Conservation (phyloP, 83 land plant species). For the Thuja plicata region DNA sequence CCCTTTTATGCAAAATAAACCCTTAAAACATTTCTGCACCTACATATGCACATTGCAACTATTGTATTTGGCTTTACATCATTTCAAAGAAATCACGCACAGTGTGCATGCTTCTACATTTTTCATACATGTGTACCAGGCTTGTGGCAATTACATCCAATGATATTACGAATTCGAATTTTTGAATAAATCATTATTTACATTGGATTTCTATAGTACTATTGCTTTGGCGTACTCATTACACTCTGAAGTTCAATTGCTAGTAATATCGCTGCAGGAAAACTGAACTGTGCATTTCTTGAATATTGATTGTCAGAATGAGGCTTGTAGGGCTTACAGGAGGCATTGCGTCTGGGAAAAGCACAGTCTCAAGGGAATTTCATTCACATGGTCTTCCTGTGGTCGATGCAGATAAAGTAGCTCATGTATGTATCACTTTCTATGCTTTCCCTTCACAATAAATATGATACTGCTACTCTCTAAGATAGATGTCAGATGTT, state of each 20-base stretch:
- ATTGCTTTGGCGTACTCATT: no score
- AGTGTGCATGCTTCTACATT: no score
- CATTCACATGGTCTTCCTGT: conserved; percentile 63
- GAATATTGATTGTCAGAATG: conserved; percentile 33
- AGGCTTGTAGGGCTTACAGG: conserved; percentile 90
- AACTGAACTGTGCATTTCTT: not conserved
- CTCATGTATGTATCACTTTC: conserved; percentile 24
- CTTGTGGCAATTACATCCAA: no score
- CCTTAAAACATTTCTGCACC: not conserved
- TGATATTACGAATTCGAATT: no score
- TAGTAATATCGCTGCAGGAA: not conserved
- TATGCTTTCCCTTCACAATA: not conserved
- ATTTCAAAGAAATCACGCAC: no score
- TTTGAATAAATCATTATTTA: no score
- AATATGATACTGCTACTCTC: not conserved
- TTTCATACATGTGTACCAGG: no score
- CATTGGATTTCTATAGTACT: no score
- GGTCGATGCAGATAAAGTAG: conserved; percentile 87
- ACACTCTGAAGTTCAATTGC: no score
- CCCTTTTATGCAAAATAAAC: no score
- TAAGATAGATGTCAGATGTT: not conserved
- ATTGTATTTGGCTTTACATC: no score
- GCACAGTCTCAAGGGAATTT: conserved; percentile 86
- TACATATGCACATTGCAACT: not conserved
- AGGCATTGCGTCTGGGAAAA: conserved; percentile 95